Conservation (phyloP, 495 filamentous ascomycete genomes). For the Aspergillus leporis region DNA sequence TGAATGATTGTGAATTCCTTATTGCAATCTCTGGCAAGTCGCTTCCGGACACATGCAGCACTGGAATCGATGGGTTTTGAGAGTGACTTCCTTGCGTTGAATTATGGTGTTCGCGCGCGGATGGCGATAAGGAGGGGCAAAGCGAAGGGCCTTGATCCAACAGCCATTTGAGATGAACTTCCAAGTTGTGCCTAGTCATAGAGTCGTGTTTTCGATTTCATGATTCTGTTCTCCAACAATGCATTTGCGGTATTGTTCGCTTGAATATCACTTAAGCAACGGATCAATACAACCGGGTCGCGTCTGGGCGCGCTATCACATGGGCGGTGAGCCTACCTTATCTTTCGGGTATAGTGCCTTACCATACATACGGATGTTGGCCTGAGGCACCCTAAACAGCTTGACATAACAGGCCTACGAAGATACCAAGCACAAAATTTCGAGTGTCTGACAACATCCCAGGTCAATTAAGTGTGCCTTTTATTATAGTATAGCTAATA, state of each 20-base stretch:
- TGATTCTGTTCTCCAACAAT: constrained; percentile 22
- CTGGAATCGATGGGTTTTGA: constrained; percentile 8
- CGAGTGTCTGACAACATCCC: too few species aligned
- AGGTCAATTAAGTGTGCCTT: too few species aligned
- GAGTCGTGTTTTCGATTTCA: constrained; percentile 35
- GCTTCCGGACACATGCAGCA: constrained; percentile 2
- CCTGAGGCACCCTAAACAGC: too few species aligned
- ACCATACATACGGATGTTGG: background rate
- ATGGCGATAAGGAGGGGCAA: constrained; percentile 34
- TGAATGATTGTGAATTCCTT: constrained; percentile 12
- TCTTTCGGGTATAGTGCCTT: background rate
- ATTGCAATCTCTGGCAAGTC: constrained; percentile 13
- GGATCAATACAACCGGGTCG: constrained; percentile 8
- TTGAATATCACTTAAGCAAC: constrained; percentile 20
- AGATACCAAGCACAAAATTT: too few species aligned
- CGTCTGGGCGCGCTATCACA: constrained; percentile 27
- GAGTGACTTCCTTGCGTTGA: constrained; percentile 19
- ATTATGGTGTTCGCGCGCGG: constrained; percentile 23
- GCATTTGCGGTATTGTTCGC: constrained; percentile 10
- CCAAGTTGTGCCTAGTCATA: constrained; percentile 57
- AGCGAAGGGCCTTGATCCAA: constrained; percentile 41
- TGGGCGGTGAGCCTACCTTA: constrained; percentile 19
- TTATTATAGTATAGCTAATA: too few species aligned
- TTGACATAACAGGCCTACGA: too few species aligned
- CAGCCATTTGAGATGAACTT: constrained; percentile 52